A percentile compares a stretch with the other conserved stretches of the same genome.
Evolutionary conservation across 139 green algal genomes (phyloP).

Genomic region (Chlamydomonas eustigma): DNA sequence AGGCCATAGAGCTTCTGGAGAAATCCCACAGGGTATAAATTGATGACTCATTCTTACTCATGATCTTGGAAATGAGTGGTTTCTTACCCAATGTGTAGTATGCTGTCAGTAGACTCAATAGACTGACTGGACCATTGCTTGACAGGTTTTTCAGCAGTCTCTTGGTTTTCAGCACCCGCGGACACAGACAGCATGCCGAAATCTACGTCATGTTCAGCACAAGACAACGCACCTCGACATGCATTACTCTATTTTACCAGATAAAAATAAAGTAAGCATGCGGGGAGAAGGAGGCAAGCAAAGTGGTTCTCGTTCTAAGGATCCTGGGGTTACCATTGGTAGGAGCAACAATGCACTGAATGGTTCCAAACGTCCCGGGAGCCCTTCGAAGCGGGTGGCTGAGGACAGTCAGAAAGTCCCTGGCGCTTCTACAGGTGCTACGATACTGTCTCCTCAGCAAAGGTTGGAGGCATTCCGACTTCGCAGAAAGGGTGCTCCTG

Average conservation of each 20-base stretch:
- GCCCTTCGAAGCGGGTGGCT: background rate
- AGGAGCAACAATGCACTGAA: too few species aligned
- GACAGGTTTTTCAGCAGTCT: conserved; percentile 21
- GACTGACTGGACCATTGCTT: background rate
- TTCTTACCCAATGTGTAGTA: too few species aligned
- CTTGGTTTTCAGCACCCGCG: conserved; percentile 35
- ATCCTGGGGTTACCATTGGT: too few species aligned
- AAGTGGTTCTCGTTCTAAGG: too few species aligned
- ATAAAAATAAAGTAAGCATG: too few species aligned
- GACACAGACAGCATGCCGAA: conserved; percentile 30
- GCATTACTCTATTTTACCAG: conserved; percentile 16
- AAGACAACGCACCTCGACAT: conserved; percentile 19
- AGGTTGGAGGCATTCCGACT: conserved; percentile 17
- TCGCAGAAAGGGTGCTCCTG: background rate
- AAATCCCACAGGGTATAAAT: conserved; percentile 18
- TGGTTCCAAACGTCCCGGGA: too few species aligned
- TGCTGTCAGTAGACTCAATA: too few species aligned
- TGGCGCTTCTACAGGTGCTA: background rate
- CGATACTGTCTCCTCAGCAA: conserved; percentile 2
- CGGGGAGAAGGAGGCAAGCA: too few species aligned
- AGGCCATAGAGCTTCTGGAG: conserved; percentile 35
- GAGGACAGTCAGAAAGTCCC: background rate
- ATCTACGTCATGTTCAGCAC: conserved; percentile 28
- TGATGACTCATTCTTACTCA: too few species aligned
- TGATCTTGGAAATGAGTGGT: too few species aligned